These are phyloP conservation scores for Pezicula carpinea DNA, from an alignment of 2,329 filamentous ascomycete species.

Conservation along the genomic window DNA sequence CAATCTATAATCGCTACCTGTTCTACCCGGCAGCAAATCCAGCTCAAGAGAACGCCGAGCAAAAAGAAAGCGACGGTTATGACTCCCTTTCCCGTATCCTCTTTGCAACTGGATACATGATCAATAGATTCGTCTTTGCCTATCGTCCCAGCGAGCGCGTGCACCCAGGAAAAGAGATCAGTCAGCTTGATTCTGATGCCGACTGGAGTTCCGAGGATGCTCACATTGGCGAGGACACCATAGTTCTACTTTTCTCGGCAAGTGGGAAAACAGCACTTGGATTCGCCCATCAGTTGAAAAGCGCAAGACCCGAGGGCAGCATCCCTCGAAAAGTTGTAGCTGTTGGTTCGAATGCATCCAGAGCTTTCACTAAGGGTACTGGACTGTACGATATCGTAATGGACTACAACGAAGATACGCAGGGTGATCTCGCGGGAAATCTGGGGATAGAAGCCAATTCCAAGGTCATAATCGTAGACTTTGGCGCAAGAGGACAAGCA, in stretches of 20 bases:
- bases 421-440: conserved; percentile 6
- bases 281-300: conserved; percentile 19
- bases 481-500: conserved; percentile 17
- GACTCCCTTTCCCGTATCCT: conserved; percentile 16
- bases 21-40: conserved; percentile 8
- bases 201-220: conserved; percentile 18
- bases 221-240: conserved; percentile 12
- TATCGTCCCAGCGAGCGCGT: conserved; percentile 14
- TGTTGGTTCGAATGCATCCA: conserved; percentile 19
- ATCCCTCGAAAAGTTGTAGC: conserved; percentile 14
- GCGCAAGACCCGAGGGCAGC: conserved; percentile 11
- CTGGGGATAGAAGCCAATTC: conserved; percentile 13
- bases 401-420: conserved; percentile 13
- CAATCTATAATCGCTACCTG: conserved; percentile 23
- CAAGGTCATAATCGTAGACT: conserved; percentile 18
- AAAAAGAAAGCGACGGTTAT: conserved; percentile 13
- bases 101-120: conserved; percentile 18
- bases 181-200: not conserved
- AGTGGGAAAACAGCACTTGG: conserved; percentile 21
- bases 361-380: conserved; percentile 15
- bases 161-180: conserved; percentile 6
- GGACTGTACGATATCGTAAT: conserved; percentile 18
- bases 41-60: conserved; percentile 1
- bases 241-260: conserved; percentile 17
- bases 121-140: conserved; percentile 22